Conservation (phyloP, 2,329 filamentous ascomycete genomes). For the Calonectria leucothoes region DNA sequence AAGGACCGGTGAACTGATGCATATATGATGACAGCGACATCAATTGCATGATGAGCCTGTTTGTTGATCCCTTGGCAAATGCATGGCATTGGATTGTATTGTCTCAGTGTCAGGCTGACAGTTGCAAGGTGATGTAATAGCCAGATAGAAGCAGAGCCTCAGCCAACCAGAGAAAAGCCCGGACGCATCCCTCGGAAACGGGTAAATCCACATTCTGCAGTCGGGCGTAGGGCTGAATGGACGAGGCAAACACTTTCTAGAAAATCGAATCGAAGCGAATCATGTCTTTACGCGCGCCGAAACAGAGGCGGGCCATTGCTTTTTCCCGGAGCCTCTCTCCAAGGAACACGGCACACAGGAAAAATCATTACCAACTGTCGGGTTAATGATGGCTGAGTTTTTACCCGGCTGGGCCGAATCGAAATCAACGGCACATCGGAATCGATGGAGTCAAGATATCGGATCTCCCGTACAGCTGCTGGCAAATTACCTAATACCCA, state of each 20-base stretch:
- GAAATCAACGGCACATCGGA: slow-evolving; percentile 1
- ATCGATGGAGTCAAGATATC: background rate
- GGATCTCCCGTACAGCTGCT: background rate
- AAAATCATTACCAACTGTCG: background rate
- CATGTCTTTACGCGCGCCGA: too few species aligned
- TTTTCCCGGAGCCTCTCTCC: background rate
- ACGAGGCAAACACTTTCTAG: background rate
- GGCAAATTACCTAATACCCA: background rate
- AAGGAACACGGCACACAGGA: background rate
- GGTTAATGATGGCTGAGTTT: background rate
- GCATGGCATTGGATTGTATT: background rate
- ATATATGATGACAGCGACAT: background rate
- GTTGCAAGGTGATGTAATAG: background rate
- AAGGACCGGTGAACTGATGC: background rate
- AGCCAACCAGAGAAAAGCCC: background rate
- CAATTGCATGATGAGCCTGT: background rate
- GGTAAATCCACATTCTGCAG: background rate
- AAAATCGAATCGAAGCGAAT: background rate
- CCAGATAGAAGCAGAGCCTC: background rate
- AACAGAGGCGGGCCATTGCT: background rate
- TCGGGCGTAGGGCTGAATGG: background rate
- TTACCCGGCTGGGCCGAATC: slow-evolving; percentile 1
- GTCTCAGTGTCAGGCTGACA: background rate
- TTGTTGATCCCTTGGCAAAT: background rate
- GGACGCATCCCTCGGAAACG: background rate